Base-by-base conservation (phyloP, 345 rosid species). In the Rhizophora mangle region DNA sequence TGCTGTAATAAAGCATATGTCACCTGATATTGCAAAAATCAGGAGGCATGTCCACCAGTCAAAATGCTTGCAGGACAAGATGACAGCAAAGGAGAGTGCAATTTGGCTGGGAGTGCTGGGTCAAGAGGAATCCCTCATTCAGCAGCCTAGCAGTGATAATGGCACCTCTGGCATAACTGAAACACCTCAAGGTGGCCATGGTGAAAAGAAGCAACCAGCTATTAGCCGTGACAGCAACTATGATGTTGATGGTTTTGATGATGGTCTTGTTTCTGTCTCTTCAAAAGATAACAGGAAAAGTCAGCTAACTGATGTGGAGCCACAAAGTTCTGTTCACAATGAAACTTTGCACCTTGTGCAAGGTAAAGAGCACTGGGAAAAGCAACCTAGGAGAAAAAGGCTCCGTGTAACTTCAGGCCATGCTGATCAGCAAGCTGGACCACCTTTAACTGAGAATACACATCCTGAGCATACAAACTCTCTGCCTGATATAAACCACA, bases 21-120 rank as follows among this genome's bases (percentile, higher is more conserved):
- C 90, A 7, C 98, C 99, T 72, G 92, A 92, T 80, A 87, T 90
- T 63, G 93, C 96, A 10, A 96, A 96, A 86, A 96, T 92, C 52
- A 86, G 87, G 87, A 92, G 84, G 77, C 97, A 90, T 74, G 86
- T 92, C 13, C 94, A 93, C 19, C 94, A 89, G 71, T 96, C 99
- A 24, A 96, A 96, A 74, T 96, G 99, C 82, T 85, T 92, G 62
- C 98, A 96, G 82, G 99, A 92, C 77, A 96, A 96, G 85, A 96
- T 96, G 98, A 92, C 99, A 0, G 99, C 97, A 62, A 96, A 96
- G 82, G 99, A 96, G 83, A 96, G 97, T 69, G 99, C 98, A 22
- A 89, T 92, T 78, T 96, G 99, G 99, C 77, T 90, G 78, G 94
- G 90, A 43, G 98, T 96, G 69, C 72, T 96, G 87, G 84, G 82